Conservation (phyloP, 2,329 filamentous ascomycete genomes). For the Penicillium nordicum region DNA sequence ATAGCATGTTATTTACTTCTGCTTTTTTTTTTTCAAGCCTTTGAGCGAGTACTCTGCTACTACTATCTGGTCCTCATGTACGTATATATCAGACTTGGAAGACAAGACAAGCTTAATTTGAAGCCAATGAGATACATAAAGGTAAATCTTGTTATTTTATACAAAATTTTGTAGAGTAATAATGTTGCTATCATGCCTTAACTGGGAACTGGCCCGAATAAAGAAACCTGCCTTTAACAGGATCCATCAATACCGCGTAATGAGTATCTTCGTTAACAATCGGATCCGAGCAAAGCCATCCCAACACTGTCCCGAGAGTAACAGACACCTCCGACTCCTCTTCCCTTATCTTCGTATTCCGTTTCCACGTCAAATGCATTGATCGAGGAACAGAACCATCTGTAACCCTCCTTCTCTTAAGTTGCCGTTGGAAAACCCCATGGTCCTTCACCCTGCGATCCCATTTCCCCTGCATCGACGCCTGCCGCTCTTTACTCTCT, state of each 20-base stretch:
- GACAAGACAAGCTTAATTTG: not conserved
- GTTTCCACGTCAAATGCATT: slow-evolving; percentile 6
- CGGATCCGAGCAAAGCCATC: slow-evolving; percentile 52
- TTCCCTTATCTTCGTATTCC: slow-evolving; percentile 2
- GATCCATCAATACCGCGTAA: slow-evolving; percentile 58
- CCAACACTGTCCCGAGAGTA: slow-evolving; percentile 37
- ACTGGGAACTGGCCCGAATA: slow-evolving; percentile 41
- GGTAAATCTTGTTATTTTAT: not conserved
- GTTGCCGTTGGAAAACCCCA: slow-evolving; percentile 1
- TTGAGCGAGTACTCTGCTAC: not conserved
- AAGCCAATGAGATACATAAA: not conserved
- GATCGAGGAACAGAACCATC: slow-evolving; percentile 12
- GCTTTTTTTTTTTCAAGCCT: not conserved
- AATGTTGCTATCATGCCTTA: not conserved
- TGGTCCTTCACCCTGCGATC: slow-evolving; percentile 25
- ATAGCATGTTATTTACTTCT: not conserved
- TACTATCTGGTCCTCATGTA: slow-evolving; percentile 8
- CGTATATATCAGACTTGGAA: not conserved
- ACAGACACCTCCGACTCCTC: slow-evolving; percentile 22
- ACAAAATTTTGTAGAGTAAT: not conserved
- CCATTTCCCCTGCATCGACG: slow-evolving; percentile 42
- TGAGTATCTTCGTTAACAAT: slow-evolving; percentile 58
- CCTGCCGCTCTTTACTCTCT: slow-evolving; percentile 35
- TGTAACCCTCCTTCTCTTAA: not conserved
- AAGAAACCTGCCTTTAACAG: slow-evolving; percentile 45